Evolutionary conservation across 164 flowering plant species (phyloP).

Genomic region (Malania oleifera): DNA sequence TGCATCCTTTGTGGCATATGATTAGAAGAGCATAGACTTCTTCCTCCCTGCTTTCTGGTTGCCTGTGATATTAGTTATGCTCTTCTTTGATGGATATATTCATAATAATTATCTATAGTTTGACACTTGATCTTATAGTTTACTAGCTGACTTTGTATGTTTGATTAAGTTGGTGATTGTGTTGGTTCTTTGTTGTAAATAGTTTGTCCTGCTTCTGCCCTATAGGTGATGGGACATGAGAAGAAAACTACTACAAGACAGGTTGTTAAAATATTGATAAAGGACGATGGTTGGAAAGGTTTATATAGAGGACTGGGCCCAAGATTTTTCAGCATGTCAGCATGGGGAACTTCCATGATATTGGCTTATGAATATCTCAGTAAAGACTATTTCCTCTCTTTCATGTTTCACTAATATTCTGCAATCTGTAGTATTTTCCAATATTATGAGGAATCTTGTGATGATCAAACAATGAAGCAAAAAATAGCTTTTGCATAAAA

Average conservation of each 20-base stretch:
- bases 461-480: too few species aligned
- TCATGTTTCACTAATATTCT: not conserved
- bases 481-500: not conserved
- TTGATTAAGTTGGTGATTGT: not conserved
- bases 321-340: slow-evolving; percentile 94
- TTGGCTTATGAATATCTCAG: slow-evolving; percentile 88
- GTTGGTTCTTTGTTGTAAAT: slow-evolving; percentile 1
- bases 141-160: not conserved
- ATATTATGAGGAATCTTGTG: not conserved
- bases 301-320: slow-evolving; percentile 92
- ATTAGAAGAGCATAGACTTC: too few species aligned
- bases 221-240: slow-evolving; percentile 77
- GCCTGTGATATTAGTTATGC: too few species aligned
- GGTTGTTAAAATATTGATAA: slow-evolving; percentile 59
- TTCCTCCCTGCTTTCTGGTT: too few species aligned
- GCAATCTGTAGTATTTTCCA: not conserved
- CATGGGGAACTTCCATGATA: slow-evolving; percentile 99
- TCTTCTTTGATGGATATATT: too few species aligned
- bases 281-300: slow-evolving; percentile 92
- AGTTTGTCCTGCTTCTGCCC: slow-evolving; percentile 12
- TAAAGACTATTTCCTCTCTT: slow-evolving; percentile 31
- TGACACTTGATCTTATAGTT: too few species aligned
- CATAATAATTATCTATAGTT: too few species aligned
- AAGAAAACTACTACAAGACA: slow-evolving; percentile 51
- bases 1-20: too few species aligned